Base-by-base conservation (phyloP, 2,329 filamentous ascomycete species). In the Epicoccum nigrum region DNA sequence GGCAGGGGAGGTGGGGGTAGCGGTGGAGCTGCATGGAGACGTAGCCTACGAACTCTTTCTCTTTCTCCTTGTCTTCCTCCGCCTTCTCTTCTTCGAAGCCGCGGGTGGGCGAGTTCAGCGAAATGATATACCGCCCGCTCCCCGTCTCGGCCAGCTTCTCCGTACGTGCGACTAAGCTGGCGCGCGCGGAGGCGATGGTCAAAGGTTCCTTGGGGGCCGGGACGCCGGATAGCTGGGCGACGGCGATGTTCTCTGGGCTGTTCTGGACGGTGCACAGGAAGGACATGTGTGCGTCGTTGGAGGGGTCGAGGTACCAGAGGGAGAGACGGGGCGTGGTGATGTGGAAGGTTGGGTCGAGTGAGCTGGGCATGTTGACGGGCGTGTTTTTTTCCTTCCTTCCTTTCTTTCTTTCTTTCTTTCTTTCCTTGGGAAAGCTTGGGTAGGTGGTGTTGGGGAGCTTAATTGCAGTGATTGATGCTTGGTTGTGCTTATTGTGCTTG, bases 331-430 rank as follows among this genome's bases (percentile, higher is more conserved):
- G 84, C 0, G 78, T 83, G 0, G 86, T 88, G 68, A 61, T 72
- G 2, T 89, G 83, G 80, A 89, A 89, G 71, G 86, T 78, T 76
- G 74, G 62, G 13, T 89, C 89, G 73, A 75, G 86, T 76, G 74
- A 62, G 13, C 89, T 89, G 73, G 75, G 86, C 4, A 69, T 69
- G 9, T 40, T 55, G 37, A 8, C 1, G 19, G 19, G 35, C 35
- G 12, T 2, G 15, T 9, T n/a, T n/a, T n/a, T n/a, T n/a, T n/a
- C n/a, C n/a, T n/a, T n/a, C n/a, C n/a, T n/a, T n/a, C n/a, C n/a
- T n/a, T n/a, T n/a, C n/a, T n/a, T n/a, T n/a, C n/a, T 25, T 9
- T 32, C 6, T 5, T 20, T 7, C n/a, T n/a, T n/a, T n/a, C n/a
- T n/a, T n/a, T n/a, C n/a, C n/a, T n/a, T n/a, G n/a, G n/a, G n/a